phyloP scores from a whole-genome alignment of 306 rosid genomes.

The Casuarina cunninghamiana region DNA sequence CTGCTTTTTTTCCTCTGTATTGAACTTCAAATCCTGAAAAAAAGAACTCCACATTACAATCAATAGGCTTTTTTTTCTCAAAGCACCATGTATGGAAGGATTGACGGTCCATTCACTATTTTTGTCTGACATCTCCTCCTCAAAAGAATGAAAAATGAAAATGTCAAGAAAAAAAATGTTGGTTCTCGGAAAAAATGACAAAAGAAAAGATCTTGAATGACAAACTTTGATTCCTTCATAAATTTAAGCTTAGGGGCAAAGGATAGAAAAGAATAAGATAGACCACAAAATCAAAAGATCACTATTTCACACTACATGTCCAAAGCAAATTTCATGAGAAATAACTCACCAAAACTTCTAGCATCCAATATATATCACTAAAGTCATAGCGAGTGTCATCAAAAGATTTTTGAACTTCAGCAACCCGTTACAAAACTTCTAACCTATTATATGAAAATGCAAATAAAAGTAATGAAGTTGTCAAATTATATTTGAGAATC shows the following conservation, averaged over 20 bases:
- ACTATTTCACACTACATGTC: neutral
- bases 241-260: neutral
- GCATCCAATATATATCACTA: conserved; percentile 49
- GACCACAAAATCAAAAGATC: neutral
- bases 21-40: conserved; percentile 64
- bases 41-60: conserved; percentile 22
- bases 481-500: neutral
- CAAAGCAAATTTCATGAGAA: conserved; percentile 13
- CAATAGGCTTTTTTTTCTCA: neutral
- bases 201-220: conserved; percentile 1
- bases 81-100: too few species aligned
- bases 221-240: neutral
- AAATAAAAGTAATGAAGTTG: neutral
- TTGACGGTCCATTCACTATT: too few species aligned
- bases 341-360: conserved; percentile 76
- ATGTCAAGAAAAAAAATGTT: neutral
- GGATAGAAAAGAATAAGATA: neutral
- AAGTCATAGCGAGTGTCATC: conserved; percentile 54
- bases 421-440: conserved; percentile 57
- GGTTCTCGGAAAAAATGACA: neutral
- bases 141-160: neutral
- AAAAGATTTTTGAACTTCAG: conserved; percentile 63
- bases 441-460: conserved; percentile 21
- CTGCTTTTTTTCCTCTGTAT: conserved; percentile 65
- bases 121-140: neutral